phyloP scores from a whole-genome alignment of 805 yeast species.

The Candida andamanensis region DNA sequence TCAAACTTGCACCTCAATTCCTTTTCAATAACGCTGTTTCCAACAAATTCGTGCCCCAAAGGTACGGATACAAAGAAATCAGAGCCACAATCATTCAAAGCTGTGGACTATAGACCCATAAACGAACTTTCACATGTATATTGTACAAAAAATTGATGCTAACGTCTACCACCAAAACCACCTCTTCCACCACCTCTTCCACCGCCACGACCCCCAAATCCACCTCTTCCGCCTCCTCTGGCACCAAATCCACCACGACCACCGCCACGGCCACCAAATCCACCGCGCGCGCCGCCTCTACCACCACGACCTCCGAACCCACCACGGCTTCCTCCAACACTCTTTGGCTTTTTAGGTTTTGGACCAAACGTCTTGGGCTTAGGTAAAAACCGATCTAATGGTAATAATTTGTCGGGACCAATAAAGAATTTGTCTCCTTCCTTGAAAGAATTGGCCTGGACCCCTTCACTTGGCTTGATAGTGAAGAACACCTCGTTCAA shows the following conservation, averaged over 20 bases:
- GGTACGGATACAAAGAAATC: constrained; percentile 53
- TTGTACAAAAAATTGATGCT: no score
- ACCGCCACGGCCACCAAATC: constrained; percentile 44
- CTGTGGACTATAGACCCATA: constrained; percentile 29
- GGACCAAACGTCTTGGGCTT: constrained; percentile 88
- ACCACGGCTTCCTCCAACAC: constrained; percentile 47
- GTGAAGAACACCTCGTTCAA: constrained; percentile 97
- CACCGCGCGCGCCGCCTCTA: constrained; percentile 34
- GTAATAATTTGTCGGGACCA: constrained; percentile 91
- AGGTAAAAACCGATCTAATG: constrained; percentile 94
- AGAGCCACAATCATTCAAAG: constrained; percentile 48
- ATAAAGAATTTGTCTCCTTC: constrained; percentile 94
- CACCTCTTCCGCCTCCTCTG: constrained; percentile 40
- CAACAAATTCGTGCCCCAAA: constrained; percentile 24
- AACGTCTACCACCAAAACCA: no score
- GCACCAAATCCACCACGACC: constrained; percentile 33
- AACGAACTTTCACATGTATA: neutral
- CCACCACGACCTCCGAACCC: constrained; percentile 37
- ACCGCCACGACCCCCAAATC: constrained; percentile 33
- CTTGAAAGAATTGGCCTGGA: constrained; percentile 88
- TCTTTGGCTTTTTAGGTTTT: constrained; percentile 67
- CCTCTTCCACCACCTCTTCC: constrained; percentile 32
- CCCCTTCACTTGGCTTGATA: constrained; percentile 93
- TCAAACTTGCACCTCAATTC: constrained; percentile 32
- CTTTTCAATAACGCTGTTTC: constrained; percentile 50